A percentile compares a stretch with the other conserved stretches of the same genome.
These are phyloP conservation scores for Cordyceps cicadae DNA, from an alignment of 2,329 filamentous ascomycete species.

Conservation along the genomic window DNA sequence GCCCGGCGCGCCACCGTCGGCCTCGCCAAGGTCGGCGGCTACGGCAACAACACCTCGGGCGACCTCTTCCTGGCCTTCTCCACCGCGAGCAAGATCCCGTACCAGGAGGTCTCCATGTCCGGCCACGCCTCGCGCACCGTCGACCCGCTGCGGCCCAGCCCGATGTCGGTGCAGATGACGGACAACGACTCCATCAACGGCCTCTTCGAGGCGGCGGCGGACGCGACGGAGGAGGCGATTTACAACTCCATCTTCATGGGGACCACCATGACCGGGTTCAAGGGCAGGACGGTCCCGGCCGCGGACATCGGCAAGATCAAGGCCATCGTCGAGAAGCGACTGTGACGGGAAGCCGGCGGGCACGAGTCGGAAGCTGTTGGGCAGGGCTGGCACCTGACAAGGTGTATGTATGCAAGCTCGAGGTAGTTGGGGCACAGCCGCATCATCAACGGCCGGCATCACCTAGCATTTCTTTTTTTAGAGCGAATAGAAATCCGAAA, in stretches of 20 bases:
- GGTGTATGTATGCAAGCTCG: no score
- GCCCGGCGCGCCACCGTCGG: conserved; percentile 56
- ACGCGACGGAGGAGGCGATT: conserved; percentile 58
- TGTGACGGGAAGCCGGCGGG: neutral
- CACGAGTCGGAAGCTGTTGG: no score
- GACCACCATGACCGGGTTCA: conserved; percentile 47
- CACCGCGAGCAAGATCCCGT: conserved; percentile 43
- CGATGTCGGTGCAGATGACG: conserved; percentile 25
- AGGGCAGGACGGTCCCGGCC: conserved; percentile 40
- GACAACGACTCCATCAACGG: conserved; percentile 54
- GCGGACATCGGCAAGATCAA: conserved; percentile 39
- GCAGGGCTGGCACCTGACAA: no score
- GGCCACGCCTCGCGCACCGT: conserved; percentile 32
- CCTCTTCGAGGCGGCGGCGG: conserved; percentile 52
- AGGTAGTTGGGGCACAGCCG: no score
- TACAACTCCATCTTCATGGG: conserved; percentile 57
- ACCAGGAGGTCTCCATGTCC: conserved; percentile 23
- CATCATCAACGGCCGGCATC: no score
- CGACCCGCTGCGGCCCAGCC: conserved; percentile 32
- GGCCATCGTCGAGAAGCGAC: conserved; percentile 35
- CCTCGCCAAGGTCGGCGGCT: conserved; percentile 51
- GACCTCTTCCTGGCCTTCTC: conserved; percentile 62
- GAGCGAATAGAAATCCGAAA: no score
- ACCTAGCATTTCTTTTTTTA: no score
- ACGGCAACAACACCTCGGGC: conserved; percentile 53